These are phyloP conservation scores for Pythium aphanidermatum DNA, from an alignment of 352 stramenopile species.

Conservation along the genomic window DNA sequence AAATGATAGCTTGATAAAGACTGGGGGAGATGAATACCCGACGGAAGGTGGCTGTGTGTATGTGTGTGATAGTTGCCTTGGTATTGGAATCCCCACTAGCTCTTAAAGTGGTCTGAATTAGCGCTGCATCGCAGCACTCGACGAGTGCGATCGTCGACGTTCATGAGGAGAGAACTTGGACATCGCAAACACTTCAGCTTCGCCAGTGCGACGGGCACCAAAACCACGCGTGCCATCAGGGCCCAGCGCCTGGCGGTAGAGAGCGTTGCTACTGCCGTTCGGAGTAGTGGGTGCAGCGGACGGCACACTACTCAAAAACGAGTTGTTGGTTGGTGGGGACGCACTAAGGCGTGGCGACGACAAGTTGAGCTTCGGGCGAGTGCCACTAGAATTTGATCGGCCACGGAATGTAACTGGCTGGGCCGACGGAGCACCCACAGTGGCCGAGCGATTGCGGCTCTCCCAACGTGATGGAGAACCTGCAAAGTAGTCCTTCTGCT, in stretches of 20 bases:
- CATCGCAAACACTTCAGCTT: slow-evolving; percentile 51
- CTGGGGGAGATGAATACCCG: too few relatives aligned
- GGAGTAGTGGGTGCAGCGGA: slow-evolving; percentile 6
- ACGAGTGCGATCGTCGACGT: slow-evolving; percentile 72
- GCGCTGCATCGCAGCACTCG: slow-evolving; percentile 26
- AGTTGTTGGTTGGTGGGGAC: slow-evolving; percentile 16
- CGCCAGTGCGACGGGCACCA: slow-evolving; percentile 58
- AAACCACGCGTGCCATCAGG: slow-evolving; percentile 79
- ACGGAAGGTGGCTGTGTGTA: background rate
- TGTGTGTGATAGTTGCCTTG: slow-evolving; percentile 2
- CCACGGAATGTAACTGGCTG: slow-evolving; percentile 20
- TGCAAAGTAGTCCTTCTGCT: slow-evolving; percentile 23
- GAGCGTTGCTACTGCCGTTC: slow-evolving; percentile 40
- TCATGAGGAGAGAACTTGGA: slow-evolving; percentile 52
- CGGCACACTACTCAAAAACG: slow-evolving; percentile 11
- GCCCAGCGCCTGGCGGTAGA: slow-evolving; percentile 73
- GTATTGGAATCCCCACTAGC: too few relatives aligned
- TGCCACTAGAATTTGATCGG: slow-evolving; percentile 15
- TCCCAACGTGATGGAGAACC: slow-evolving; percentile 21
- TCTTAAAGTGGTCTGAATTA: too few relatives aligned
- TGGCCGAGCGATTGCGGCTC: slow-evolving; percentile 23
- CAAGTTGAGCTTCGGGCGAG: slow-evolving; percentile 17
- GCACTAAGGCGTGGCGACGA: slow-evolving; percentile 19
- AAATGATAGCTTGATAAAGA: too few relatives aligned
- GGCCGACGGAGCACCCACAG: slow-evolving; percentile 11